Evolutionary conservation across 805 yeast genomes (phyloP).

Genomic region (Wickerhamiella azymoides): DNA sequence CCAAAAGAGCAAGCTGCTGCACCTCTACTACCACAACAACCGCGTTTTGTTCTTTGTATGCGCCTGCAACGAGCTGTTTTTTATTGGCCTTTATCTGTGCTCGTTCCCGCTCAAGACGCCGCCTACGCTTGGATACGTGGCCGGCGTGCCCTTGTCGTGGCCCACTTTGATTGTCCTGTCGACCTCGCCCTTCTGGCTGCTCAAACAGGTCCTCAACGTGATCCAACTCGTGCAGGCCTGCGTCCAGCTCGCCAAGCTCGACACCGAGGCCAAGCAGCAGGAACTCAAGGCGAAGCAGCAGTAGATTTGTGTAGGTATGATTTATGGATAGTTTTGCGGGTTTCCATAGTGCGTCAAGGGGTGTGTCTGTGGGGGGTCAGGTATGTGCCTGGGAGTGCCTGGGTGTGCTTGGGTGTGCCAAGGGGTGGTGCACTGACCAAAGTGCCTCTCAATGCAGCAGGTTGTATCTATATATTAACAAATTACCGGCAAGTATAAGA

Average conservation of each 20-base stretch:
- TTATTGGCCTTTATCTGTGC: conserved; percentile 72
- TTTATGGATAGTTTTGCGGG: background rate
- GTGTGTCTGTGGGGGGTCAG: no score
- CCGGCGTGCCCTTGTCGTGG: conserved; percentile 34
- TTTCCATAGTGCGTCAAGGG: background rate
- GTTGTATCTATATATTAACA: no score
- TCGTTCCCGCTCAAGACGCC: conserved; percentile 40
- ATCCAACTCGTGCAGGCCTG: conserved; percentile 85
- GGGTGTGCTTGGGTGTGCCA: no score
- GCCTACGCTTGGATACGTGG: conserved; percentile 27
- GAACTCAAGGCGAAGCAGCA: conserved; percentile 4
- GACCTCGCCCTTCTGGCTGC: conserved; percentile 74
- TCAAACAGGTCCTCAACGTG: conserved; percentile 81
- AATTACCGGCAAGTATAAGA: no score
- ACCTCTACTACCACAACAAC: conserved; percentile 77
- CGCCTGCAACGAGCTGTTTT: conserved; percentile 85
- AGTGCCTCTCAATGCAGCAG: no score
- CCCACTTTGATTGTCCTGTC: conserved; percentile 45
- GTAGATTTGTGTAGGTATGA: background rate
- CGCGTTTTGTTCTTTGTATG: conserved; percentile 76
- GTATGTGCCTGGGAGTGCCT: no score
- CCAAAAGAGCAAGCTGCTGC: conserved; percentile 55
- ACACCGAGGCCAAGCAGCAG: conserved; percentile 40
- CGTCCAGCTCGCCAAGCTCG: conserved; percentile 58
- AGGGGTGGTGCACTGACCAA: no score